Evolutionary conservation across 768 basidiomycete species (phyloP), one percentile per base, ranked within the genome.

Genomic region (Pulveroboletus frians): DNA sequence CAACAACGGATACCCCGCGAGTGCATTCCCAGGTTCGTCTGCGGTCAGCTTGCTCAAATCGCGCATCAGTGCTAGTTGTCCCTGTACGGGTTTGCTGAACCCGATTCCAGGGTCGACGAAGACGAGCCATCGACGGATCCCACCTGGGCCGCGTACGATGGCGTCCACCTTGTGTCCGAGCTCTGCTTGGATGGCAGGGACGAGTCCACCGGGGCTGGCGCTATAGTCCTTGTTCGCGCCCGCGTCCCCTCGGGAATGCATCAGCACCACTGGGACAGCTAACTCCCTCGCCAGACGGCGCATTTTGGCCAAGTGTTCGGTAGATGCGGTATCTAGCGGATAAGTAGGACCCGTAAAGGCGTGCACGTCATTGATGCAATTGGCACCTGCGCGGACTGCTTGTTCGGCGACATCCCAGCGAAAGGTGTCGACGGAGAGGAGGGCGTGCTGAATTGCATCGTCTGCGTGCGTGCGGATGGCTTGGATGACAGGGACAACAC

Each of bases 241-340:
- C 0, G 90, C 88, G 49, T 89, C 87, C 0, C 91, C 93, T 4
- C 93, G 75, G 0, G 91, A 92, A 66, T 99, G 96, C 95, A 98
- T 98, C 50, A 98, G 67, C 10, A 98, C 72, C 43, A 94, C 84
- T 0, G 93, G 94, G 0, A 87, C 87, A 5, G 77, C 78, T 38
- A 82, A 70, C 27, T 77, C 71, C 31, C 83, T 75, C 27, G 85
- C 83, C 21, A 83, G 64, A n/a, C 61, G 51, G 46, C 85, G 81
- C 88, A 95, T 88, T 46, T 74, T 68, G 9, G 55, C 53, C 56
- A 82, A 75, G 47, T 74, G 74, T 30, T 69, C 69, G 2, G 70
- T 60, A 0, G 70, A 67, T 2, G 61, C 49, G 36, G 39, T 50
- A 9, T 62, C 64, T 17, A 59, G 69, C 0, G 52, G 72, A 21